Base-by-base conservation (phyloP, 768 basidiomycete species). In the Xerocomellus amylosporus region DNA sequence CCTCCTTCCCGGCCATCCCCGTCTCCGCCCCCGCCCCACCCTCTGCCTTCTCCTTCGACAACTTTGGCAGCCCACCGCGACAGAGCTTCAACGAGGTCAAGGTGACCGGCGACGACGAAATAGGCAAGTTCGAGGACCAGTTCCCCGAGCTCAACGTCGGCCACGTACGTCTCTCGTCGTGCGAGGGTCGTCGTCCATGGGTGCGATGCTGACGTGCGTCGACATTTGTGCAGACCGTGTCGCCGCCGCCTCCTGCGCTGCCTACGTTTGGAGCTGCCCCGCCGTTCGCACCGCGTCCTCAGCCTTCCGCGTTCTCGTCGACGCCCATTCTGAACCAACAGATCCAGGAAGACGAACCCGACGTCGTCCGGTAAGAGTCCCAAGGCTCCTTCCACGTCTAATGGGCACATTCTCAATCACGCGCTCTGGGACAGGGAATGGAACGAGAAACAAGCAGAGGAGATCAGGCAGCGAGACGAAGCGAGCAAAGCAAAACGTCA, bases 381-480 rank as follows among this genome's bases (percentile, higher is more conserved):
- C 13, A 15, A 34, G 4, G 2, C 8, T n/a, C 5, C 6, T 24
- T 43, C 7, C 6, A 7, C 19, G 7, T 28, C 13, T 15, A 34
- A 10, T 17, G 15, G 20, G 8, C 19, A 4, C 17, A 20, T 31
- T 26, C 53, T 53, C 42, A 54, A 19, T 38, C 31, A 10, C 20
- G 31, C 34, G 26, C 13, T 24, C 15, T 33, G 43, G 33, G n/a
- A 46, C 67, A 95, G 91, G 68, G 77, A 86, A 65, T 98, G 96
- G 96, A 84, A 90, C 43, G 88, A 86, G 67, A 85, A 83, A 64
- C 95, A 97, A 65, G 84, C 83, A 24, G 86, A 79, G 24, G 93
- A 94, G 66, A 94, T 98, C 57, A 81, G 77, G 59, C 78, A 78
- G 38, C 86, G 96, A 52, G 95, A 98, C 69, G 90, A 89, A 62